Conservation (phyloP, 2,329 filamentous ascomycete species). For the Alternaria metachromatica region DNA sequence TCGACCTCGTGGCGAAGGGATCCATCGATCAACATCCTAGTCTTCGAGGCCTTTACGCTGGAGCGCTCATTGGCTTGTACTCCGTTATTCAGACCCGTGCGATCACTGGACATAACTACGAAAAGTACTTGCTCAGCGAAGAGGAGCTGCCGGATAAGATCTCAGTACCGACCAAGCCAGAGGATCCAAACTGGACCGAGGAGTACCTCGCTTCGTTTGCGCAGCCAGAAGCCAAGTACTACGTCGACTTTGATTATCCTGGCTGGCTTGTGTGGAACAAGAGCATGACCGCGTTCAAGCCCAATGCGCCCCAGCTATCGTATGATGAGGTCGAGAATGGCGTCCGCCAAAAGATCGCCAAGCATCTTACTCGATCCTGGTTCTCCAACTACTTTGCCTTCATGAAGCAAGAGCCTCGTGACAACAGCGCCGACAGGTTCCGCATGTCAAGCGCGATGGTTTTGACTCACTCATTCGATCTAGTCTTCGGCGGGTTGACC, state of each 20-base stretch:
- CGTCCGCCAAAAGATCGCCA: conserved; percentile 79
- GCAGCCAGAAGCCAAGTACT: conserved; percentile 80
- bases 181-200: conserved; percentile 79
- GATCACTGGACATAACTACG: conserved; percentile 83
- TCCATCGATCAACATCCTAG: conserved; percentile 91
- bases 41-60: conserved; percentile 79
- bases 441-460: conserved; percentile 86
- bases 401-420: conserved; percentile 93
- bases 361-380: conserved; percentile 82
- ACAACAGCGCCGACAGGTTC: conserved; percentile 82
- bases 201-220: conserved; percentile 81
- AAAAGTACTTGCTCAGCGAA: conserved; percentile 82
- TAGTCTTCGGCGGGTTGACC: conserved; percentile 82
- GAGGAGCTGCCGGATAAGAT: conserved; percentile 81
- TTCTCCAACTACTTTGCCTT: conserved; percentile 87
- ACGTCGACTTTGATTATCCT: conserved; percentile 88
- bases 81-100: conserved; percentile 87
- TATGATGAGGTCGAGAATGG: conserved; percentile 83
- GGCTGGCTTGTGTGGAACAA: conserved; percentile 98
- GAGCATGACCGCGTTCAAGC: conserved; percentile 78
- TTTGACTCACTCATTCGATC: conserved; percentile 86
- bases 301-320: conserved; percentile 71
- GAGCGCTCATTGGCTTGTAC: conserved; percentile 77
- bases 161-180: conserved; percentile 69
- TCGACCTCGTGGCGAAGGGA: conserved; percentile 81